A percentile compares a stretch with the other conserved stretches of the same genome.
phyloP scores from a whole-genome alignment of 805 yeast genomes.

The Saccharomycopsis fibuligera region DNA sequence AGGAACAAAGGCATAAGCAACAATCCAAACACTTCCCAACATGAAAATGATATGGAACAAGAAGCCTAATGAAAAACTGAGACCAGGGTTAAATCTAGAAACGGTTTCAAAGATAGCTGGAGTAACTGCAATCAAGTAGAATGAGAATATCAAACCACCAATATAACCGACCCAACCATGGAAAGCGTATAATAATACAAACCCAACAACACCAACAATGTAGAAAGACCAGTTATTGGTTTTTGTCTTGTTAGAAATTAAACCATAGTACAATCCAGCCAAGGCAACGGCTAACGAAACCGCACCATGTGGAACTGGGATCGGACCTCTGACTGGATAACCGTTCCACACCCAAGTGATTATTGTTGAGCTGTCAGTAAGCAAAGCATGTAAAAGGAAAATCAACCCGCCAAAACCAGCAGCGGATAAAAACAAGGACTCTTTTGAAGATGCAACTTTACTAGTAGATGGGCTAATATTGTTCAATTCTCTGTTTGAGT shows the following conservation, averaged over 20 bases:
- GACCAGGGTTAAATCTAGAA: conserved; percentile 49
- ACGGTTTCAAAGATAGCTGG: conserved; percentile 57
- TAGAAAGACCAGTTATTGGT: conserved; percentile 6
- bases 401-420: conserved; percentile 72
- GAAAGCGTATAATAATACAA: conserved; percentile 42
- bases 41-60: conserved; percentile 47
- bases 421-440: conserved; percentile 46
- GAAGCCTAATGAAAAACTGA: conserved; percentile 44
- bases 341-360: conserved; percentile 98
- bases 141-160: conserved; percentile 61
- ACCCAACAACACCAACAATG: conserved; percentile 41
- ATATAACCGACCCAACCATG: conserved; percentile 66
- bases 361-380: conserved; percentile 79
- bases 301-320: conserved; percentile 80
- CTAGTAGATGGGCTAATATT: conserved; percentile 3
- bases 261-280: conserved; percentile 48
- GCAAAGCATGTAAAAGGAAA: conserved; percentile 64
- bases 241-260: conserved; percentile 22
- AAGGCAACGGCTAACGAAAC: conserved; percentile 54
- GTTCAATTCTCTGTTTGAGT: conserved; percentile 16
- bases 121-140: conserved; percentile 55
- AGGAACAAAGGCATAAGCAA: conserved; percentile 97
- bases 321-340: conserved; percentile 78
- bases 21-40: conserved; percentile 91
- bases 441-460: conserved; percentile 24